Percentiles rank a stretch among this genome's conserved stretches.
These are phyloP conservation scores for Metschnikowia continentalis DNA, from an alignment of 805 yeast species.

Conservation along the genomic window DNA sequence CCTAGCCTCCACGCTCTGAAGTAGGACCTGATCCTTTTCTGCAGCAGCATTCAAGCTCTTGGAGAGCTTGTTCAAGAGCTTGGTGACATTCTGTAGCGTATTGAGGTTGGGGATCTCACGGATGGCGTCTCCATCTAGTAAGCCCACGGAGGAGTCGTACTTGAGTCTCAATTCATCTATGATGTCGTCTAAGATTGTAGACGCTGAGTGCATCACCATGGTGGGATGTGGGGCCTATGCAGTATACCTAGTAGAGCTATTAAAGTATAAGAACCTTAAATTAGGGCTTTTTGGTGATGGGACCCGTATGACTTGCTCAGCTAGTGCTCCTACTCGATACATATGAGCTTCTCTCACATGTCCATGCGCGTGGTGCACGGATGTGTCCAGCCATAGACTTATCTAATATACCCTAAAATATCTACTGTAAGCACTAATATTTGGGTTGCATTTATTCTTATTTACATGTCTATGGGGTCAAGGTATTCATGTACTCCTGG, in stretches of 20 bases:
- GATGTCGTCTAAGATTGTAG: conserved; percentile 47
- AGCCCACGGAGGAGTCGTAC: conserved; percentile 57
- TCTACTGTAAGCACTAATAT: too few relatives aligned
- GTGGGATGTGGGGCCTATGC: neutral
- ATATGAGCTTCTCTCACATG: neutral
- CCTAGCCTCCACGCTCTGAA: conserved; percentile 18
- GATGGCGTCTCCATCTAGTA: conserved; percentile 55
- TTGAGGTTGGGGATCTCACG: conserved; percentile 40
- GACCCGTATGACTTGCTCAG: neutral
- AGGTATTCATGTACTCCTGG: conserved; percentile 24
- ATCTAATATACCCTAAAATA: too few relatives aligned
- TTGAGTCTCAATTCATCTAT: conserved; percentile 48
- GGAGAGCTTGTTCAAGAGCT: conserved; percentile 38
- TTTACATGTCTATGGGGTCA: conserved; percentile 9
- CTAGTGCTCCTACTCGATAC: neutral
- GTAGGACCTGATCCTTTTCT: conserved; percentile 25
- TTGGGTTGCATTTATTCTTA: neutral
- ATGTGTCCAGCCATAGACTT: neutral
- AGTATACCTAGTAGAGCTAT: neutral
- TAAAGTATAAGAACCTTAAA: too few relatives aligned
- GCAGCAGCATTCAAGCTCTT: conserved; percentile 35
- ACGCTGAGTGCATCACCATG: conserved; percentile 25
- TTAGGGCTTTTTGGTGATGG: neutral
- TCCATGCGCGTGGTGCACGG: conserved; percentile 5
- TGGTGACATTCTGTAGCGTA: conserved; percentile 42